Evolutionary conservation across 495 filamentous ascomycete species (phyloP).

Genomic region (Podospora bellae-mahoneyi): DNA sequence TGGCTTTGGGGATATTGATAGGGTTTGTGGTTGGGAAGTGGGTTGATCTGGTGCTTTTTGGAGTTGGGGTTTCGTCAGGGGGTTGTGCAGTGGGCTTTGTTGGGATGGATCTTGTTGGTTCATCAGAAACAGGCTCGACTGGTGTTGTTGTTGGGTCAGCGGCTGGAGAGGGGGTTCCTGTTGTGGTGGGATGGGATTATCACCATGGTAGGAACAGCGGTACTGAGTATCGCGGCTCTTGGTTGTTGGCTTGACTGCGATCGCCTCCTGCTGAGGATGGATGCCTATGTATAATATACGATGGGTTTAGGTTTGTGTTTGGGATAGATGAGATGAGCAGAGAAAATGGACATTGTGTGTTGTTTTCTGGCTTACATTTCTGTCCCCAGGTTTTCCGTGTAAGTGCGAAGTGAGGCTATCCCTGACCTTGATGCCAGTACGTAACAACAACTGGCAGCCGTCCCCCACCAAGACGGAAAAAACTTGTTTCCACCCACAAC

Average conservation of each 20-base stretch:
- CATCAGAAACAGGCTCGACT: not conserved
- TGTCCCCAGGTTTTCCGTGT: not conserved
- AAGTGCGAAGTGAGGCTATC: not conserved
- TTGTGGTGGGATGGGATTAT: not conserved
- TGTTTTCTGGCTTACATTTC: not conserved
- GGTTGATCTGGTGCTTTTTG: not conserved
- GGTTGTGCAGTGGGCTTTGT: not conserved
- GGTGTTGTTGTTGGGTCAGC: not conserved
- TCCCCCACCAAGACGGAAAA: not conserved
- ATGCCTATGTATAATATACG: not conserved
- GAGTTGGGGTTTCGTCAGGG: not conserved
- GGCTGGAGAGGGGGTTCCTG: not conserved
- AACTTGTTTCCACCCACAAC: not conserved
- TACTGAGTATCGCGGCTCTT: not conserved
- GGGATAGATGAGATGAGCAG: not conserved
- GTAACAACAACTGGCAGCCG: not conserved
- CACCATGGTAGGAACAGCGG: not conserved
- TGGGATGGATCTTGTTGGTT: not conserved
- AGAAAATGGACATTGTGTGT: not conserved
- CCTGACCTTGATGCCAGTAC: not conserved
- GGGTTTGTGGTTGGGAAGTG: constrained; percentile 12
- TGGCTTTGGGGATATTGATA: constrained; percentile 15
- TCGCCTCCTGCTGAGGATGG: not conserved
- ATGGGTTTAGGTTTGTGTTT: not conserved
- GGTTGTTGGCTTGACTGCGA: not conserved